Evolutionary conservation across 2,329 filamentous ascomycete species (phyloP).

Genomic region (Paraconiothyrium sp.): DNA sequence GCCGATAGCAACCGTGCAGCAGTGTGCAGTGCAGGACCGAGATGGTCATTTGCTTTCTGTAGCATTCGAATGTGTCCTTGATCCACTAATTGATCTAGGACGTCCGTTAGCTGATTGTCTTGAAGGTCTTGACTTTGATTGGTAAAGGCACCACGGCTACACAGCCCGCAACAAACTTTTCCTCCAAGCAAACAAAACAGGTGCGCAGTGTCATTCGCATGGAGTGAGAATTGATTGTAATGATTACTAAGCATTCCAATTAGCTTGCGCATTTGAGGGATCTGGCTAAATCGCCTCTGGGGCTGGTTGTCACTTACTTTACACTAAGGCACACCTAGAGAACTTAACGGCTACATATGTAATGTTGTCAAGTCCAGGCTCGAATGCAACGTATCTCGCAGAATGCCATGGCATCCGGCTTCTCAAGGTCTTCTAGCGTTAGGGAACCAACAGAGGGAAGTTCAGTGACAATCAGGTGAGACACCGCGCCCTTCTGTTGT

Average conservation of each 20-base stretch:
- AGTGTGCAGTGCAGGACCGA: background rate
- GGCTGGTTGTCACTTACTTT: constrained; percentile 11
- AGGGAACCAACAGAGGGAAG: background rate
- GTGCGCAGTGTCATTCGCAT: background rate
- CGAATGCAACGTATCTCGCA: background rate
- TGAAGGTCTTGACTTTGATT: background rate
- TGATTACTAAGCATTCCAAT: constrained; percentile 7
- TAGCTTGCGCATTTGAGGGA: constrained; percentile 5
- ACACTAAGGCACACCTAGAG: background rate
- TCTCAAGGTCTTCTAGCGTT: background rate
- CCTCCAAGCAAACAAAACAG: background rate
- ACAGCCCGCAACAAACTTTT: background rate
- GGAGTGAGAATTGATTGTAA: constrained; percentile 8
- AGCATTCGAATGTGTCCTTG: background rate
- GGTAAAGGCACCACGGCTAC: background rate
- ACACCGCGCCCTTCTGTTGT: background rate
- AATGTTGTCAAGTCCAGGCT: background rate
- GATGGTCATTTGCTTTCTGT: background rate
- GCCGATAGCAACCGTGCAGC: background rate
- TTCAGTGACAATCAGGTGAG: background rate
- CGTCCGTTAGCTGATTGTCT: constrained; percentile 3
- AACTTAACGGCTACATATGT: background rate
- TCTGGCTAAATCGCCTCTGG: background rate
- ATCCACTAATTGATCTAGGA: background rate
- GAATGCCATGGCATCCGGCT: background rate